Evolutionary conservation across 345 rosid genomes (phyloP).

Genomic region (Chamaenerion angustifolium): DNA sequence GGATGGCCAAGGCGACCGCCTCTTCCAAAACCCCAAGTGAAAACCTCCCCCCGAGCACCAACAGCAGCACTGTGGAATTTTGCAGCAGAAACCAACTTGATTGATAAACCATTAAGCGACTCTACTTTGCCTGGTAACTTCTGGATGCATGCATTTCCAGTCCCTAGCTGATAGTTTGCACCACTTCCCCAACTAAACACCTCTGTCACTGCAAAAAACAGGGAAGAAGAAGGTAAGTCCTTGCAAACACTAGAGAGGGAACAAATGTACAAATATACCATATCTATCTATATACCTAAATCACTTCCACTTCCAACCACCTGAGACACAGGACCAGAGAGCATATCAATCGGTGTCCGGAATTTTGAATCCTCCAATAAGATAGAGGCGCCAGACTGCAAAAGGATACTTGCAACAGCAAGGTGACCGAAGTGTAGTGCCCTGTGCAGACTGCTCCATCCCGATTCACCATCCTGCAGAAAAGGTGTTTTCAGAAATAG

Average conservation of each 20-base stretch:
- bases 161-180: slow-evolving; percentile 93
- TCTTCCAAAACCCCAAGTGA: slow-evolving; percentile 97
- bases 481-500: background rate
- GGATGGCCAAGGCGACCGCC: slow-evolving; percentile 99
- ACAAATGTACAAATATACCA: slow-evolving; percentile 8
- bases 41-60: slow-evolving; percentile 61
- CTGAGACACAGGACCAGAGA: slow-evolving; percentile 82
- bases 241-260: background rate
- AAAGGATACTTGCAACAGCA: slow-evolving; percentile 76
- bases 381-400: slow-evolving; percentile 67
- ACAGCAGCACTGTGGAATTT: slow-evolving; percentile 93
- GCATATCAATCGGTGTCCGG: slow-evolving; percentile 72
- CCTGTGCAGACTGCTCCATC: slow-evolving; percentile 95
- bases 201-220: slow-evolving; percentile 60
- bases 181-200: slow-evolving; percentile 98
- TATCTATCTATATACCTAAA: slow-evolving; percentile 31
- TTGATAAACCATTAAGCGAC: slow-evolving; percentile 56
- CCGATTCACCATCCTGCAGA: slow-evolving; percentile 97
- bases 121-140: slow-evolving; percentile 90
- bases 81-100: slow-evolving; percentile 74
- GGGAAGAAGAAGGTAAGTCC: slow-evolving; percentile 2
- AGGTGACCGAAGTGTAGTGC: slow-evolving; percentile 98
- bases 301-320: slow-evolving; percentile 31
- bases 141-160: slow-evolving; percentile 78
- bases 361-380: slow-evolving; percentile 58